Percentiles rank a stretch among this genome's conserved stretches.
Conservation (phyloP, 2,329 filamentous ascomycete species). For the Fusarium brachygibbosum region DNA sequence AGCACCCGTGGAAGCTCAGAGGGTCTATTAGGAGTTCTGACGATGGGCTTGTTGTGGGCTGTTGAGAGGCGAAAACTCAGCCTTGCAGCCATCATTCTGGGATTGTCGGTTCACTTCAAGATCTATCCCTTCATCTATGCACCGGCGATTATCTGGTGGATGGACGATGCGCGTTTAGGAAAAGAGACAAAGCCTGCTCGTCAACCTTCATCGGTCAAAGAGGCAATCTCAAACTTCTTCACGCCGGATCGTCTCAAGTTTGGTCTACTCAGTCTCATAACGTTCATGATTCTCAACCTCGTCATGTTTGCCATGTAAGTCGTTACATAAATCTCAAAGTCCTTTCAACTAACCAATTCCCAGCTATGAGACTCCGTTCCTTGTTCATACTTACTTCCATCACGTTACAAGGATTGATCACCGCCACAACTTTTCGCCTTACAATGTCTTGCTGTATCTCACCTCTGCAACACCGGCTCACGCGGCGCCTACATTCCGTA, state of each 20-base stretch:
- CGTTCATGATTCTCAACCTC: constrained; percentile 80
- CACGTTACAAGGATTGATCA: constrained; percentile 95
- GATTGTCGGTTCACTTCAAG: constrained; percentile 93
- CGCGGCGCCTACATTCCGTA: constrained; percentile 54
- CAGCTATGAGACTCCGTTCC: constrained; percentile 83
- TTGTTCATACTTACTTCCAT: constrained; percentile 92
- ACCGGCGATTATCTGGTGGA: constrained; percentile 83
- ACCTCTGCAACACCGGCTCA: constrained; percentile 72
- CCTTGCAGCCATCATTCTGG: constrained; percentile 81
- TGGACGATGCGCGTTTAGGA: constrained; percentile 69
- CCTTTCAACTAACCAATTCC: constrained; percentile 2
- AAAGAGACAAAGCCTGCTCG: constrained; percentile 12
- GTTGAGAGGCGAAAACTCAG: constrained; percentile 72
- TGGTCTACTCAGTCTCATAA: constrained; percentile 73
- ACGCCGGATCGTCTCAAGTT: constrained; percentile 70
- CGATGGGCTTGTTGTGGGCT: constrained; percentile 86
- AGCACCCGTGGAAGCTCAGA: constrained; percentile 96
- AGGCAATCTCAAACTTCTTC: constrained; percentile 58
- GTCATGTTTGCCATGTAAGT: constrained; percentile 82
- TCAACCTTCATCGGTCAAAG: constrained; percentile 39
- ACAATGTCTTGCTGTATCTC: constrained; percentile 92
- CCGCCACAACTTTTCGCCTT: constrained; percentile 97
- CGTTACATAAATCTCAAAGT: not conserved
- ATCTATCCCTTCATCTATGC: constrained; percentile 99
- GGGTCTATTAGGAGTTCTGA: constrained; percentile 86